Evolutionary conservation across 2,329 filamentous ascomycete genomes (phyloP).

Genomic region (Pezicula carpinea): DNA sequence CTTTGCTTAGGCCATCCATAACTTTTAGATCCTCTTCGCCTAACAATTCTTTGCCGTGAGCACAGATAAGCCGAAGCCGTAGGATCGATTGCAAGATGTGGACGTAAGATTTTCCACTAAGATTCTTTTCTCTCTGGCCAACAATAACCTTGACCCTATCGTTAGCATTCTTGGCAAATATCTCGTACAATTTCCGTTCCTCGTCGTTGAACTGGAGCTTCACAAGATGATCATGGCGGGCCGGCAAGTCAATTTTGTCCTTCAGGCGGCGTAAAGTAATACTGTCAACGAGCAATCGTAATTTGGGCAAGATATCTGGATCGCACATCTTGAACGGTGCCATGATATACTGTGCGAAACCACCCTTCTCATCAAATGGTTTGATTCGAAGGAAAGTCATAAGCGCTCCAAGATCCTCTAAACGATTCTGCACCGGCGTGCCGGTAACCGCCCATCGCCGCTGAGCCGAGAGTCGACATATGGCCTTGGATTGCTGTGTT

Average conservation of each 20-base stretch:
- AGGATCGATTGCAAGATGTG: slow-evolving; percentile 90
- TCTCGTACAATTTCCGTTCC: slow-evolving; percentile 75
- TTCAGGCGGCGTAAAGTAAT: slow-evolving; percentile 89
- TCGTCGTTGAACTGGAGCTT: slow-evolving; percentile 70
- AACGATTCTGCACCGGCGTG: slow-evolving; percentile 88
- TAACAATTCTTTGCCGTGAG: slow-evolving; percentile 88
- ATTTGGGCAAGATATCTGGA: slow-evolving; percentile 74
- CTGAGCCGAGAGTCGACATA: slow-evolving; percentile 72
- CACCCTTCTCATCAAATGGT: slow-evolving; percentile 74
- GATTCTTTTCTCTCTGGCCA: slow-evolving; percentile 55
- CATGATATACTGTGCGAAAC: slow-evolving; percentile 77
- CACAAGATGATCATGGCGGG: slow-evolving; percentile 67
- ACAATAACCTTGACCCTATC: slow-evolving; percentile 75
- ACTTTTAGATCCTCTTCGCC: slow-evolving; percentile 77
- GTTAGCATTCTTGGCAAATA: slow-evolving; percentile 77
- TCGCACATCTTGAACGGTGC: slow-evolving; percentile 84
- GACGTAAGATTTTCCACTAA: slow-evolving; percentile 85
- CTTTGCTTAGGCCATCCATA: slow-evolving; percentile 75
- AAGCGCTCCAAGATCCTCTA: slow-evolving; percentile 84
- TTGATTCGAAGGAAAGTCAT: slow-evolving; percentile 80
- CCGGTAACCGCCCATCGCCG: slow-evolving; percentile 96
- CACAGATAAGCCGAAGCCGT: slow-evolving; percentile 83
- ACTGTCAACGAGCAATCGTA: slow-evolving; percentile 88
- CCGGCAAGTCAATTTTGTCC: slow-evolving; percentile 80
- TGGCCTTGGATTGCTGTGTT: slow-evolving; percentile 78